phyloP scores from a whole-genome alignment of 129 eudicot species.

The Lactuca sativa region DNA sequence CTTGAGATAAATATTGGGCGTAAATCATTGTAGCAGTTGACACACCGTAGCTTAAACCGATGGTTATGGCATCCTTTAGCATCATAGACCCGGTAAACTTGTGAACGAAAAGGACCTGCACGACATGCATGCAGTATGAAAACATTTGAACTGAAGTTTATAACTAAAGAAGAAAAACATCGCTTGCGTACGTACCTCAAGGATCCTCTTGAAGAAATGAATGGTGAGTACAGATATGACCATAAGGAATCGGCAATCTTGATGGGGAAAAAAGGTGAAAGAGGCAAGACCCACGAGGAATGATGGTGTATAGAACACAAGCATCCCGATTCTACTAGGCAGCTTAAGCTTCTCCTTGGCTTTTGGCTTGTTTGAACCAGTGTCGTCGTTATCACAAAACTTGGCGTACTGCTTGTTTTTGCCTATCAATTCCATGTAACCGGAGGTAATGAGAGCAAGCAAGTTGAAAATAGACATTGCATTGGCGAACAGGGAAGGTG shows the following conservation, averaged over 20 bases:
- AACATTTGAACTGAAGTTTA: neutral
- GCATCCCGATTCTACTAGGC: slow-evolving; percentile 54
- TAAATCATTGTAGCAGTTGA: slow-evolving; percentile 43
- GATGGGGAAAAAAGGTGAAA: slow-evolving; percentile 28
- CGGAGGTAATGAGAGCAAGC: slow-evolving; percentile 9
- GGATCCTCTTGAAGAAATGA: slow-evolving; percentile 53
- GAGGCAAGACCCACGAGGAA: slow-evolving; percentile 39
- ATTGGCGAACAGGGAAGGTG: slow-evolving; percentile 34
- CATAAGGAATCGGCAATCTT: slow-evolving; percentile 35
- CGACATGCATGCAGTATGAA: neutral
- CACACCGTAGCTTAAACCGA: slow-evolving; percentile 36
- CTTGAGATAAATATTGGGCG: slow-evolving; percentile 37
- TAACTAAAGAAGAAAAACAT: too few relatives aligned
- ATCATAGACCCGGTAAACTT: slow-evolving; percentile 45
- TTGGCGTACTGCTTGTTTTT: slow-evolving; percentile 55
- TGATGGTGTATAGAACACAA: slow-evolving; percentile 49
- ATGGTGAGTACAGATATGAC: slow-evolving; percentile 40
- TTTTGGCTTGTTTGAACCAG: slow-evolving; percentile 6
- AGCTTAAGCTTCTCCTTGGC: slow-evolving; percentile 15
- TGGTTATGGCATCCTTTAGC: slow-evolving; percentile 25
- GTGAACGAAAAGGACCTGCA: slow-evolving; percentile 50
- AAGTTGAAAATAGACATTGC: slow-evolving; percentile 28
- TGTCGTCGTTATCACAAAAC: slow-evolving; percentile 33
- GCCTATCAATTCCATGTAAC: slow-evolving; percentile 38
- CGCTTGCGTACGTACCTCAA: slow-evolving; percentile 34